Conservation (phyloP, 345 rosid species). For the Isatis tinctoria region DNA sequence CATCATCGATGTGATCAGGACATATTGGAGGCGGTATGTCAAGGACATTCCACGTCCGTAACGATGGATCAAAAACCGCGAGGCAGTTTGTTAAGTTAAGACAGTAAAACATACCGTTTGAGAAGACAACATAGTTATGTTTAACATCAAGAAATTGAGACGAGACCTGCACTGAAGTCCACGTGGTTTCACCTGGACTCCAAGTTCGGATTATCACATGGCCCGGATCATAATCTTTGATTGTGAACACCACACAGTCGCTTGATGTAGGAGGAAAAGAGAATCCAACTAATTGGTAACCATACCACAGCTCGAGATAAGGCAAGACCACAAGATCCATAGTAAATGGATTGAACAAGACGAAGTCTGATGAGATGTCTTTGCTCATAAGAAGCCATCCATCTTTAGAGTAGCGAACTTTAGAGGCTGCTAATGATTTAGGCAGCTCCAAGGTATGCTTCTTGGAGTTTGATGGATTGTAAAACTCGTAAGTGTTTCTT, state of each 20-base stretch:
- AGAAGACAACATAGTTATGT: conserved; percentile 23
- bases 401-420: conserved; percentile 63
- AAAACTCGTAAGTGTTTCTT: conserved; percentile 49
- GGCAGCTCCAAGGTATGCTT: conserved; percentile 51
- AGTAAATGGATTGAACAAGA: conserved; percentile 70
- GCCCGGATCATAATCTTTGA: conserved; percentile 51
- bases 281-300: conserved; percentile 60
- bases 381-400: conserved; percentile 67
- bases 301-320: conserved; percentile 5
- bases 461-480: conserved; percentile 50
- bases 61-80: conserved; percentile 22
- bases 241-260: conserved; percentile 53
- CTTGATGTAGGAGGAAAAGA: conserved; percentile 59
- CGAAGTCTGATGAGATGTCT: conserved; percentile 42
- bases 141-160: conserved; percentile 19
- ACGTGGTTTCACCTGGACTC: conserved; percentile 44
- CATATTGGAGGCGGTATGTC: conserved; percentile 1
- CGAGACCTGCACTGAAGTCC: conserved; percentile 39
- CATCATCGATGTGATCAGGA: not conserved
- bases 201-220: conserved; percentile 62
- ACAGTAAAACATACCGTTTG: conserved; percentile 23
- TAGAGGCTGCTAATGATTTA: conserved; percentile 46
- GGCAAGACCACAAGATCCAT: conserved; percentile 49
- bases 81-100: conserved; percentile 1
- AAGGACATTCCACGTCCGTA: conserved; percentile 11